Evolutionary conservation across 495 filamentous ascomycete species (phyloP).

Genomic region (Podospora fimiseda): DNA sequence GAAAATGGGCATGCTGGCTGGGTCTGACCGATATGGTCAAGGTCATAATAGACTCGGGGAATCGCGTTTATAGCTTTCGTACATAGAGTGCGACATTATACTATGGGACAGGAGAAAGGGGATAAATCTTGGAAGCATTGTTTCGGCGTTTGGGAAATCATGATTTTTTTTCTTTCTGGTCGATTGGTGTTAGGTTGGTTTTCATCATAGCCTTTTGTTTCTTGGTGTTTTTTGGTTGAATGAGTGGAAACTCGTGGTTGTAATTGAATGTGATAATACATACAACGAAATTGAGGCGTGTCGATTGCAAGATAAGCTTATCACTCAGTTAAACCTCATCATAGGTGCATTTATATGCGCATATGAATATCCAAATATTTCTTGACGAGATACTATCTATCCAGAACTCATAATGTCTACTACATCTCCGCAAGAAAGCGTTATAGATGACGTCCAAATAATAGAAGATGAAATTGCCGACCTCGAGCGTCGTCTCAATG

Average conservation of each 20-base stretch:
- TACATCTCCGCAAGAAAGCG: neutral
- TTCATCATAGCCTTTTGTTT: neutral
- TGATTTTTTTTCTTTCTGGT: neutral
- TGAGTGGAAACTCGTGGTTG: neutral
- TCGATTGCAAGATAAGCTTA: no score
- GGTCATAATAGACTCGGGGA: neutral
- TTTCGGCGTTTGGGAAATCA: neutral
- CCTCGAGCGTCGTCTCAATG: slow-evolving; percentile 32
- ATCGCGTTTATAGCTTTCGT: neutral
- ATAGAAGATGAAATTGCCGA: slow-evolving; percentile 30
- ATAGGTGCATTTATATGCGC: no score
- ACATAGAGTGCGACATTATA: neutral
- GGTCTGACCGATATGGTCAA: neutral
- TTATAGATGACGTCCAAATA: slow-evolving; percentile 1
- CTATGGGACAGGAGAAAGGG: neutral
- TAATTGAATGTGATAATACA: no score
- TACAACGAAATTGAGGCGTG: no score
- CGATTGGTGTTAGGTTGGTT: neutral
- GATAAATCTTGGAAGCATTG: neutral
- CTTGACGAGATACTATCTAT: no score
- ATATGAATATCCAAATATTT: no score
- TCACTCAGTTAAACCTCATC: no score
- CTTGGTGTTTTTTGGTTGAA: neutral
- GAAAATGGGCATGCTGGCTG: no score
- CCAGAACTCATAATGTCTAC: neutral